Evolutionary conservation across 192 early-diverging fungal genomes (phyloP).

Genomic region (Coemansia javaensis): DNA sequence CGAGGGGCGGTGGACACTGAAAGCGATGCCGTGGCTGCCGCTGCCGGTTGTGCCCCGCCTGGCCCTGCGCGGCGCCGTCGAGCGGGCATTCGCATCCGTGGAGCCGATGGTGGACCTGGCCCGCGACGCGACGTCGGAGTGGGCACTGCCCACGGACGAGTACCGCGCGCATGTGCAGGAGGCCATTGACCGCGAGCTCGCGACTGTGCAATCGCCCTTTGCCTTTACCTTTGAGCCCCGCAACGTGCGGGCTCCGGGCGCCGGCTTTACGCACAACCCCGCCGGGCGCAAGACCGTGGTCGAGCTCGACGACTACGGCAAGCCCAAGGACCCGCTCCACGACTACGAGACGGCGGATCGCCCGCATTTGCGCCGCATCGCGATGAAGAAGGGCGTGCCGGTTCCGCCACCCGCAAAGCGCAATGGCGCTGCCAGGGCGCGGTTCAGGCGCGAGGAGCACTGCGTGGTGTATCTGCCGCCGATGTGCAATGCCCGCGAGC

Average conservation of each 20-base stretch:
- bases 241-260: conserved; percentile 1
- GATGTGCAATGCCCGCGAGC: neutral
- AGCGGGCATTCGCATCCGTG: neutral
- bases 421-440: neutral
- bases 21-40: neutral
- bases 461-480: conserved; percentile 5
- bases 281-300: neutral
- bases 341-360: conserved; percentile 12
- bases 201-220: neutral
- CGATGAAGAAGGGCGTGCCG: neutral
- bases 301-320: neutral
- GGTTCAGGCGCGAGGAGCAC: conserved; percentile 6
- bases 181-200: neutral
- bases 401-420: neutral
- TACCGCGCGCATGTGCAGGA: conserved; percentile 2
- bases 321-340: conserved; percentile 1
- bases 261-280: neutral
- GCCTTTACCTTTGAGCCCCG: conserved; percentile 5
- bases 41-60: neutral
- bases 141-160: neutral
- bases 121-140: neutral
- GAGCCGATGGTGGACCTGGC: neutral
- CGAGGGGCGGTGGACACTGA: conserved; percentile 5
- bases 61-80: conserved; percentile 1
- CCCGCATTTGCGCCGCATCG: neutral